Conservation (phyloP, 2,329 filamentous ascomycete species). For the Fusarium odoratissimum region DNA sequence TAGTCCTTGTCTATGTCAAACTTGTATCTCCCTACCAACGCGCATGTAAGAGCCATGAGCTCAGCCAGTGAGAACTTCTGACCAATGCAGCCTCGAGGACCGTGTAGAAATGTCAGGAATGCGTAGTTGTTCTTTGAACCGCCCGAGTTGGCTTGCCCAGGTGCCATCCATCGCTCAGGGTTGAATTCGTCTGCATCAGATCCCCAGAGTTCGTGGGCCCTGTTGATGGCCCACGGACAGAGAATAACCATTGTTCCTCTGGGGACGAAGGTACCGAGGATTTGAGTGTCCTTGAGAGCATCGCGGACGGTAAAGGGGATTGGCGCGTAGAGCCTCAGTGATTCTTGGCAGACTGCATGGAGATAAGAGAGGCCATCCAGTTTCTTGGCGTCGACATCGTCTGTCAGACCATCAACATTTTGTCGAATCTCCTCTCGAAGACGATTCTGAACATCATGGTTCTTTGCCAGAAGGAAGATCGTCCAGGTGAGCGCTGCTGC, state of each 20-base stretch:
- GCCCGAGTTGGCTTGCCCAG: conserved; percentile 60
- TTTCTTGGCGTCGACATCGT: conserved; percentile 30
- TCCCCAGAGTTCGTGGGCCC: conserved; percentile 51
- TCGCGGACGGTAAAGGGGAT: conserved; percentile 50
- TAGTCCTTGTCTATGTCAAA: conserved; percentile 31
- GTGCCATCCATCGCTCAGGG: conserved; percentile 52
- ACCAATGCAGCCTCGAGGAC: conserved; percentile 46
- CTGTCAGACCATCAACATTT: conserved; percentile 48
- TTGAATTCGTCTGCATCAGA: conserved; percentile 50
- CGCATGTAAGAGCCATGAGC: conserved; percentile 36
- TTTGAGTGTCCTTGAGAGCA: conserved; percentile 46
- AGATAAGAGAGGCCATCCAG: conserved; percentile 55
- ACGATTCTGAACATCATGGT: conserved; percentile 52
- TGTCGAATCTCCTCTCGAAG: conserved; percentile 54
- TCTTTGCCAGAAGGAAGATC: conserved; percentile 51
- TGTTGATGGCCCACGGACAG: conserved; percentile 47
- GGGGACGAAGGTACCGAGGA: conserved; percentile 51
- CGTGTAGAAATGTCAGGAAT: conserved; percentile 81
- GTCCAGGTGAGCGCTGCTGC: conserved; percentile 56
- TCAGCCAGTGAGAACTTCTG: conserved; percentile 41
- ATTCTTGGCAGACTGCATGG: conserved; percentile 57
- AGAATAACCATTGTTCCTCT: conserved; percentile 51
- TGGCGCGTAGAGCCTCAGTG: conserved; percentile 55
- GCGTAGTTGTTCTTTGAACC: conserved; percentile 76
- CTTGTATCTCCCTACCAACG: conserved; percentile 28